Percentiles rank a stretch among this genome's conserved stretches.
Conservation (phyloP, 192 early-diverging fungal species). For the Gryganskiella cystojenkinii region DNA sequence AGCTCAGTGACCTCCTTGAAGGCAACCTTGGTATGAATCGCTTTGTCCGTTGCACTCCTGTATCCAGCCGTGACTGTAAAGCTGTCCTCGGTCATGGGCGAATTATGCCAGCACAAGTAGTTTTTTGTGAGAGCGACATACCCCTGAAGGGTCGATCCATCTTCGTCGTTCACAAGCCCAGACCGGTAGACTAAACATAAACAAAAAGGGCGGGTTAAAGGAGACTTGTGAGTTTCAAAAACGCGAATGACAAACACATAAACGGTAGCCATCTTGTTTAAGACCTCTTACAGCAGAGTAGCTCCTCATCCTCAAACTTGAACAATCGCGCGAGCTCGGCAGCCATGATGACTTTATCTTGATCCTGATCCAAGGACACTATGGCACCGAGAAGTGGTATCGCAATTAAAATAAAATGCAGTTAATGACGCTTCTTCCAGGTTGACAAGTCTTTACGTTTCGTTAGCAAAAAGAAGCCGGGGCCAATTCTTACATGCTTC, state of each 20-base stretch:
- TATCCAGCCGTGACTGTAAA: conserved; percentile 7
- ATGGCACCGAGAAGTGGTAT: no score
- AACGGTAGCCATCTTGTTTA: not conserved
- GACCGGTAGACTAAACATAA: conserved; percentile 34
- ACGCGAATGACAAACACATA: not conserved
- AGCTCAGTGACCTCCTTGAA: conserved; percentile 36
- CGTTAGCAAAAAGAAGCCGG: no score
- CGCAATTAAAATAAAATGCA: no score
- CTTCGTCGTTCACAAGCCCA: conserved; percentile 22
- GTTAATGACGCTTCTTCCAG: no score
- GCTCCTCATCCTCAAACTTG: conserved; percentile 32
- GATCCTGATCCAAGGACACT: conserved; percentile 53
- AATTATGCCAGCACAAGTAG: conserved; percentile 51
- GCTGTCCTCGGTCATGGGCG: conserved; percentile 27
- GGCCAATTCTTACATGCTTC: conserved; percentile 52
- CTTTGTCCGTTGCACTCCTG: not conserved
- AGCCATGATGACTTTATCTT: conserved; percentile 46
- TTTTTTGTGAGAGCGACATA: conserved; percentile 41
- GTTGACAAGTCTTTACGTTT: no score
- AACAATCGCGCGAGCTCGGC: conserved; percentile 38
- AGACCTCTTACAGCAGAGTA: conserved; percentile 26
- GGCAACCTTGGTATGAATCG: conserved; percentile 14
- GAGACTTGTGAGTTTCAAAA: not conserved
- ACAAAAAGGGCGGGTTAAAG: not conserved
- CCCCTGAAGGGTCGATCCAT: conserved; percentile 18